Conservation (phyloP, 2,329 filamentous ascomycete species). For the Aureobasidium leucospermi region DNA sequence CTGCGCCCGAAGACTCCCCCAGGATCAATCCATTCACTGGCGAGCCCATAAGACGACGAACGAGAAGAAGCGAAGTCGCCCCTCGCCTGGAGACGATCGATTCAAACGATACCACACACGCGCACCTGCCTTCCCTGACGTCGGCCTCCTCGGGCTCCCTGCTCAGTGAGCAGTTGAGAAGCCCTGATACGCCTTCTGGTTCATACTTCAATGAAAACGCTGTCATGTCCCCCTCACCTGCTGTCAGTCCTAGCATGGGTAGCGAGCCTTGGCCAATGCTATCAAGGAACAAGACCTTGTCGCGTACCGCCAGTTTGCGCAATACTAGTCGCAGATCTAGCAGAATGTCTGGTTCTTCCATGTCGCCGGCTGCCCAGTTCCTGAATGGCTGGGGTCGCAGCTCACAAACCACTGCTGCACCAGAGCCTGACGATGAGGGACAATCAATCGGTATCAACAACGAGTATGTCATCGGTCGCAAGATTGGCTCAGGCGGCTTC, state of each 20-base stretch:
- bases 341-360: constrained; percentile 45
- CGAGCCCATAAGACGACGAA: constrained; percentile 15
- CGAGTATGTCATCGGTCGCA: constrained; percentile 60
- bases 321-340: constrained; percentile 35
- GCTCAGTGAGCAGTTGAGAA: constrained; percentile 29
- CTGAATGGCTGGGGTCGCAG: constrained; percentile 45
- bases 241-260: constrained; percentile 28
- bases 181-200: background rate
- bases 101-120: constrained; percentile 10
- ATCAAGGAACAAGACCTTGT: constrained; percentile 21
- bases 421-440: constrained; percentile 58
- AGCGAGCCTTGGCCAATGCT: constrained; percentile 17
- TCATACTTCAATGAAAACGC: constrained; percentile 5
- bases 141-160: constrained; percentile 36
- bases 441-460: constrained; percentile 54
- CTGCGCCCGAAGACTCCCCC: constrained; percentile 1
- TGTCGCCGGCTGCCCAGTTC: constrained; percentile 53
- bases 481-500: constrained; percentile 59
- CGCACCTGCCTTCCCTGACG: constrained; percentile 33
- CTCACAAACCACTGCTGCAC: constrained; percentile 28
- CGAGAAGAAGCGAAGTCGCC: constrained; percentile 14
- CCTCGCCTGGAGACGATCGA: constrained; percentile 14
- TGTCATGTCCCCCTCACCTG: constrained; percentile 32
- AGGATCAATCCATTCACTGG: constrained; percentile 18
- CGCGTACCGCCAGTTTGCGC: constrained; percentile 25